A percentile compares a stretch with the other conserved stretches of the same genome.
Evolutionary conservation across 371 early-diverging fungal species (phyloP).

Genomic region (Capniomyces stellatus): DNA sequence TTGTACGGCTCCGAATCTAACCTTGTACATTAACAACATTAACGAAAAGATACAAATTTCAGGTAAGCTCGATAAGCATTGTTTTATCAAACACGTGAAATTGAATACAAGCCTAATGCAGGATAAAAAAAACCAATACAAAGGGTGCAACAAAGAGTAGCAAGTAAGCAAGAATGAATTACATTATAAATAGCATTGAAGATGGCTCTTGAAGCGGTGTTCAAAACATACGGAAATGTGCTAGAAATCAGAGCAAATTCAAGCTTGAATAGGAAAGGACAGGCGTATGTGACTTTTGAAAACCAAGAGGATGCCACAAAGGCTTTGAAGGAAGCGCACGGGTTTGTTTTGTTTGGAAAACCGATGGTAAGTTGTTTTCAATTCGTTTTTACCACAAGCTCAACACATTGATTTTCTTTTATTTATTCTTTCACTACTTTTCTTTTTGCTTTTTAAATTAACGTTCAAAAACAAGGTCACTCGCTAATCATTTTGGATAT

Average conservation of each 20-base stretch:
- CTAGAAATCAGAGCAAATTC: constrained; percentile 45
- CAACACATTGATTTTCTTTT: constrained; percentile 23
- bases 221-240: constrained; percentile 36
- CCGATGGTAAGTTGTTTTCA: constrained; percentile 27
- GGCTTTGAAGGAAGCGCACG: constrained; percentile 35
- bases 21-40: too few relatives aligned
- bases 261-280: constrained; percentile 55
- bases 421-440: not conserved
- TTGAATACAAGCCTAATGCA: too few relatives aligned
- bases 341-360: constrained; percentile 33
- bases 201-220: constrained; percentile 28
- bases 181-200: constrained; percentile 9
- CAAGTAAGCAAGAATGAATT: too few relatives aligned
- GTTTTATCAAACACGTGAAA: too few relatives aligned
- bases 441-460: not conserved
- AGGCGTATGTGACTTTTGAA: constrained; percentile 58
- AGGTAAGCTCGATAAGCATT: too few relatives aligned
- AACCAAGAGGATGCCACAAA: constrained; percentile 36
- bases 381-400: not conserved
- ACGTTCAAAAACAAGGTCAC: not conserved
- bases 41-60: too few relatives aligned
- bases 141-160: too few relatives aligned
- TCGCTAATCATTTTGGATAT: not conserved
- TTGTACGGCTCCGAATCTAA: too few relatives aligned
- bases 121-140: too few relatives aligned